Conservation (phyloP, 176 grass and related monocot genomes). For the Secale cereale region DNA sequence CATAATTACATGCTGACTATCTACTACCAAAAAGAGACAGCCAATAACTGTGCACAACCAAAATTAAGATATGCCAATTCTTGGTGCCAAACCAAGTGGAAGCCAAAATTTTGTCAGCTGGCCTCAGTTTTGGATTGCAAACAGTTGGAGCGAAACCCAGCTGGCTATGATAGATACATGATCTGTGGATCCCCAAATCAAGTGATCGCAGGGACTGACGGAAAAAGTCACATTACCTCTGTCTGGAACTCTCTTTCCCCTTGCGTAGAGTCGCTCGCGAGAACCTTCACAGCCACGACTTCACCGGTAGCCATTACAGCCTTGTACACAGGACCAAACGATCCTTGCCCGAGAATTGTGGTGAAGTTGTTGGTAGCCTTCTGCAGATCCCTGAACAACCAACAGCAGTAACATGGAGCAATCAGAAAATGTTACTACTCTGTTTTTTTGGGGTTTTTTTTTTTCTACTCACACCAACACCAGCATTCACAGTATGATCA, state of each 20-base stretch:
- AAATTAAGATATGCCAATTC: not conserved
- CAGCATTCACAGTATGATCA: not conserved
- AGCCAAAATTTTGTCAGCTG: not conserved
- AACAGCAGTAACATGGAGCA: constrained; percentile 17
- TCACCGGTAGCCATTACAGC: constrained; percentile 86
- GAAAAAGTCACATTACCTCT: constrained; percentile 49
- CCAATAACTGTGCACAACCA: not conserved
- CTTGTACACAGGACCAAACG: constrained; percentile 96
- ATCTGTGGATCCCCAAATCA: not conserved
- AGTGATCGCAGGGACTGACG: not conserved
- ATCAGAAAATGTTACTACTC: not conserved
- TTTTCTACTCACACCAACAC: not conserved
- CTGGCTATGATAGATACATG: not conserved
- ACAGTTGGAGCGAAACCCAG: not conserved
- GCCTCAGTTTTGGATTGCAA: not conserved
- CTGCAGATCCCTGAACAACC: constrained; percentile 70
- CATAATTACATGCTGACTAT: constrained; percentile 6
- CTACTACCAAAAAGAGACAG: not conserved
- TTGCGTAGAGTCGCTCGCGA: constrained; percentile 85
- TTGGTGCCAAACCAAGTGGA: not conserved
- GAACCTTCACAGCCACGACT: constrained; percentile 86
- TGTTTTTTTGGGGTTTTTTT: not conserved
- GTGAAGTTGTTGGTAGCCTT: constrained; percentile 95
- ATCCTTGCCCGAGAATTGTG: constrained; percentile 86
- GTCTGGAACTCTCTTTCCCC: constrained; percentile 96